phyloP scores from a whole-genome alignment of 2,329 filamentous ascomycete genomes.

The Neonectria punicea region DNA sequence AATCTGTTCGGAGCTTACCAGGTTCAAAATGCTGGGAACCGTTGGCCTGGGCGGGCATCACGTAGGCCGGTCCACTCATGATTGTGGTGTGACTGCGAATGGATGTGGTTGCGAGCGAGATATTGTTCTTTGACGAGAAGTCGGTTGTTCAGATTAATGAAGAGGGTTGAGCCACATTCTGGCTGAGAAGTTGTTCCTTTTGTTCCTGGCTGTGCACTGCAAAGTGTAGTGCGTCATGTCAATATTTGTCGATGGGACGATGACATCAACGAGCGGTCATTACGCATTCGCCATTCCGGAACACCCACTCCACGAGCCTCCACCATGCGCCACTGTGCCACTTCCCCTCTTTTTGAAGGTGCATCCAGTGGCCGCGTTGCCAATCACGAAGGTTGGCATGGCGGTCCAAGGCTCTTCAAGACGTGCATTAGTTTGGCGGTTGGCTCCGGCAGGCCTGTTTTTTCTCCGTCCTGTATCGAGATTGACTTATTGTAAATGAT shows the following conservation, averaged over 20 bases:
- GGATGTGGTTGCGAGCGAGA: neutral
- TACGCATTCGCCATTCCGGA: neutral
- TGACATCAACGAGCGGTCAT: conserved; percentile 4
- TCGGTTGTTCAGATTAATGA: neutral
- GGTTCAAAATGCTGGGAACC: neutral
- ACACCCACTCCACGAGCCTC: neutral
- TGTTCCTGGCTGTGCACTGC: neutral
- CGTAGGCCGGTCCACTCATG: conserved; percentile 23
- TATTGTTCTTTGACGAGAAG: neutral
- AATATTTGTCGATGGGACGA: neutral
- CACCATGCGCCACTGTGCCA: neutral
- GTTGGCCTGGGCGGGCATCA: conserved; percentile 19
- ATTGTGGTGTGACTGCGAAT: neutral
- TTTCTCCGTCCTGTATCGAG: too few species aligned
- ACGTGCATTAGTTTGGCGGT: neutral
- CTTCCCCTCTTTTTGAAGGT: neutral
- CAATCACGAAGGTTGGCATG: neutral
- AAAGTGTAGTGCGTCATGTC: conserved; percentile 1
- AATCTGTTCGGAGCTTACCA: neutral
- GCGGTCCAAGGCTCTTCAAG: neutral
- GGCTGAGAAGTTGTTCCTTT: neutral
- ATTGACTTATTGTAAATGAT: too few species aligned
- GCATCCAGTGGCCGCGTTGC: neutral
- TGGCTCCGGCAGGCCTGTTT: neutral
- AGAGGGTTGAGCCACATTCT: neutral